Conservation (phyloP, 768 basidiomycete genomes). For the Suillus ampliporus region DNA sequence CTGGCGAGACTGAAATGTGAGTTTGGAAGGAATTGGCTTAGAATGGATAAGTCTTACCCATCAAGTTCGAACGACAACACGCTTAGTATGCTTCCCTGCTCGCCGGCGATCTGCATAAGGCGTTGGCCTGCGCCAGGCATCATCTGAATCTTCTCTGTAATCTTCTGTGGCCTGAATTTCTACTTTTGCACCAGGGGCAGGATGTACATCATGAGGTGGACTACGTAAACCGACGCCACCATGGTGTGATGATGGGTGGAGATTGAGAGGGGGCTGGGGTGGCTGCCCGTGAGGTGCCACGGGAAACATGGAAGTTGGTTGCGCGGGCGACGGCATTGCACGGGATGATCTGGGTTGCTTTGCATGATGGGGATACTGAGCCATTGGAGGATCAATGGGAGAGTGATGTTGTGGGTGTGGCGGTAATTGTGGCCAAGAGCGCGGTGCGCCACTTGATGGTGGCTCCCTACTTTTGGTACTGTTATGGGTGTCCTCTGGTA, state of each 20-base stretch:
- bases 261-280: conserved; percentile 41
- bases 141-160: conserved; percentile 63
- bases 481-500: conserved; percentile 40
- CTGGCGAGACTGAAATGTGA: conserved; percentile 5
- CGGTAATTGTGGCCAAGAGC: conserved; percentile 38
- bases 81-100: conserved; percentile 80
- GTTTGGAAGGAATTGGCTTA: neutral
- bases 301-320: conserved; percentile 35
- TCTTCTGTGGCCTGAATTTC: conserved; percentile 49
- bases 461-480: conserved; percentile 27
- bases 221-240: conserved; percentile 45
- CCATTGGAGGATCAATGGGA: conserved; percentile 35
- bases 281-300: conserved; percentile 38
- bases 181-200: conserved; percentile 39
- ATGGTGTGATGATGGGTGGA: conserved; percentile 35
- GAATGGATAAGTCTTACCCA: conserved; percentile 12
- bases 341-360: conserved; percentile 38
- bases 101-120: conserved; percentile 76
- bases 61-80: conserved; percentile 62
- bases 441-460: conserved; percentile 18
- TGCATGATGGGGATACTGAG: conserved; percentile 39
- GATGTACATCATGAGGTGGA: conserved; percentile 50
- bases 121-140: conserved; percentile 74
- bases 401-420: conserved; percentile 36
- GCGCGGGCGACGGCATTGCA: conserved; percentile 27